Base-by-base conservation (phyloP, 2,329 filamentous ascomycete species). In the Graphiopsis chlorocephala region DNA sequence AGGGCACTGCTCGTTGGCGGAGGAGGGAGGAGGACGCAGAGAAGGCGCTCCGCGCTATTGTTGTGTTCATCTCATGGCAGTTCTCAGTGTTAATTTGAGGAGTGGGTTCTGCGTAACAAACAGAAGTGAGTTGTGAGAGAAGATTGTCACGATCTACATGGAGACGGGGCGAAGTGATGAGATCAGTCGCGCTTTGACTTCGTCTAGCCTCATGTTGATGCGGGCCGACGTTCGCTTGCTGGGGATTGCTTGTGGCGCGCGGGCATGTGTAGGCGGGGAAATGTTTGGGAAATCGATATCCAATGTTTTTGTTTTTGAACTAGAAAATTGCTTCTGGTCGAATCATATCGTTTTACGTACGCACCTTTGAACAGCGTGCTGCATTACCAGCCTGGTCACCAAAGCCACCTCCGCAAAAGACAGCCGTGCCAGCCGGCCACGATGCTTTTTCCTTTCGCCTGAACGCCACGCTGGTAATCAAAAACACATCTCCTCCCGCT, bases 391-490 rank as follows among this genome's bases (percentile, higher is more conserved):
- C n/a, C 8, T 4, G n/a, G 17, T 7, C n/a, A 55, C 17, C 52
- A 55, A 12, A 20, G 10, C 26, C 17, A 6, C 14, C n/a, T 31
- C 50, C n/a, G 50, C 17, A 55, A 29, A 33, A 33, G 15, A 31
- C 14, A 31, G 28, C 25, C 50, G 15, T 28, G 28, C 50, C 50
- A 20, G 25, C 28, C 50, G 28, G 12, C 26, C 14, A 45, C 12
- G 12, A 55, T 33, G 50, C 50, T 55, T 58, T 45, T 45, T 58
- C 23, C 29, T 10, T 61, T 62, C 60, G 60, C 60, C 60, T 42
- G 15, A 62, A 62, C 60, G 60, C 60, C 60, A 62, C 60, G 60
- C 60, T 62, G 47, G 20, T 62, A 55, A 61, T 61, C 47, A 62
- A 62, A 48, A 17, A 31, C 33, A 55, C 31, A 15, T 45, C 33